These are phyloP conservation scores for Laguncularia racemosa DNA, from an alignment of 345 rosid species.

Conservation along the genomic window DNA sequence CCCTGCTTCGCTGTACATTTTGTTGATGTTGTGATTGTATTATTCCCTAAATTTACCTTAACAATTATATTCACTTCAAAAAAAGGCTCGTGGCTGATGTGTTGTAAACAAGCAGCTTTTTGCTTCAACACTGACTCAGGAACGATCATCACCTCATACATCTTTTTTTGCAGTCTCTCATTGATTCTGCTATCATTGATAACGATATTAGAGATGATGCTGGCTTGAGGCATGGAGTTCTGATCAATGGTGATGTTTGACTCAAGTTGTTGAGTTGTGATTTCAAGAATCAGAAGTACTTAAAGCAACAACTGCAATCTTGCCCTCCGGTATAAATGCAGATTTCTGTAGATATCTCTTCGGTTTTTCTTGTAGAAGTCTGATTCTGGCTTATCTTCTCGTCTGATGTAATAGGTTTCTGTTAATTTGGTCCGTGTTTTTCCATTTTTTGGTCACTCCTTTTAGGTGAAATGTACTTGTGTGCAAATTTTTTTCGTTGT, in stretches of 20 bases:
- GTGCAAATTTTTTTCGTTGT: no score
- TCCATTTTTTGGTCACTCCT: no score
- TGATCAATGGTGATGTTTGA: slow-evolving; percentile 22
- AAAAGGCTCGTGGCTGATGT: not conserved
- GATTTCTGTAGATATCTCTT: no score
- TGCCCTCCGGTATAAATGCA: no score
- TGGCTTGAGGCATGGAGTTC: slow-evolving; percentile 20
- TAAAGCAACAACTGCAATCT: no score
- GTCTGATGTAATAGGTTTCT: no score
- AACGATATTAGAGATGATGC: slow-evolving; percentile 29
- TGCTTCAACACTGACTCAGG: not conserved
- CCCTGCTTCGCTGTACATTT: no score
- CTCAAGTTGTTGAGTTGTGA: not conserved
- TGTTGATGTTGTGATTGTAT: not conserved
- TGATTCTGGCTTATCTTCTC: no score
- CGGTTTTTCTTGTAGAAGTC: no score
- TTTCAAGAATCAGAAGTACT: not conserved
- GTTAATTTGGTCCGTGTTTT: no score
- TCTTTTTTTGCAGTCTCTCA: slow-evolving; percentile 35
- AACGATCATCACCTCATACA: not conserved
- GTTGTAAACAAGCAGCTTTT: not conserved
- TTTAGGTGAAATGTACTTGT: no score
- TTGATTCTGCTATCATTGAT: slow-evolving; percentile 34
- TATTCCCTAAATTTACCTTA: not conserved
- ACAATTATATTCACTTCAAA: no score